Evolutionary conservation across 2,329 filamentous ascomycete species (phyloP).

Genomic region (Paracoccidioides lutzii): DNA sequence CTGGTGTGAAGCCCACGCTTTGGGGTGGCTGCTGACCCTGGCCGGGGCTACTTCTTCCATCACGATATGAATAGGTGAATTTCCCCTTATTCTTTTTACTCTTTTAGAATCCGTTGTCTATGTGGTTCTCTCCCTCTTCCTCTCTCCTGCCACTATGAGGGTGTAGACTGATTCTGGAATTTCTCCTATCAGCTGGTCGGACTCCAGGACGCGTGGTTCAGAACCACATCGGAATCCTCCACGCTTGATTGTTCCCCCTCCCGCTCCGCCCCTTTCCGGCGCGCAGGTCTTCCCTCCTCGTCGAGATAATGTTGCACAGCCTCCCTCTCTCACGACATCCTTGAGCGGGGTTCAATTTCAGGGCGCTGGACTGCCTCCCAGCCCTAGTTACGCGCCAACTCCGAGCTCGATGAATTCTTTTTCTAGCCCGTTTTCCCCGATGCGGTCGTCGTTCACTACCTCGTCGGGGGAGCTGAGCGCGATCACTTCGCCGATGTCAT

Average conservation of each 20-base stretch:
- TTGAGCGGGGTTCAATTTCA: slow-evolving; percentile 27
- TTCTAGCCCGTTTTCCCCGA: slow-evolving; percentile 30
- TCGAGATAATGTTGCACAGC: slow-evolving; percentile 32
- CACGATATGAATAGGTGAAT: slow-evolving; percentile 11
- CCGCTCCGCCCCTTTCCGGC: slow-evolving; percentile 17
- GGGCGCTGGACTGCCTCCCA: slow-evolving; percentile 19
- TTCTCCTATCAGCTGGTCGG: slow-evolving; percentile 5
- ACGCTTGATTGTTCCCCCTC: slow-evolving; percentile 12
- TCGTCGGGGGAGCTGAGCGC: slow-evolving; percentile 26
- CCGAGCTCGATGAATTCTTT: slow-evolving; percentile 30
- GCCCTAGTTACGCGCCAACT: slow-evolving; percentile 21
- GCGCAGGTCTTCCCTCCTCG: slow-evolving; percentile 27
- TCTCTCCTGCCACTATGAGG: neutral
- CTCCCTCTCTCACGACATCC: slow-evolving; percentile 31
- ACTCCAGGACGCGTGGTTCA: slow-evolving; percentile 4
- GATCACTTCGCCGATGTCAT: slow-evolving; percentile 32
- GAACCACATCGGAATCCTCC: slow-evolving; percentile 6
- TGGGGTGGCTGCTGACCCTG: slow-evolving; percentile 1
- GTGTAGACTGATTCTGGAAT: neutral
- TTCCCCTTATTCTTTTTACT: neutral
- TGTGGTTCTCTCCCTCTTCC: neutral
- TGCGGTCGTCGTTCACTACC: slow-evolving; percentile 23
- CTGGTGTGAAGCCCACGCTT: neutral
- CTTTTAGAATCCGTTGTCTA: neutral
- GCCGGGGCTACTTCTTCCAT: neutral